These are phyloP conservation scores for Tilletia caries DNA, from an alignment of 1,284 basidiomycete species.

Conservation along the genomic window DNA sequence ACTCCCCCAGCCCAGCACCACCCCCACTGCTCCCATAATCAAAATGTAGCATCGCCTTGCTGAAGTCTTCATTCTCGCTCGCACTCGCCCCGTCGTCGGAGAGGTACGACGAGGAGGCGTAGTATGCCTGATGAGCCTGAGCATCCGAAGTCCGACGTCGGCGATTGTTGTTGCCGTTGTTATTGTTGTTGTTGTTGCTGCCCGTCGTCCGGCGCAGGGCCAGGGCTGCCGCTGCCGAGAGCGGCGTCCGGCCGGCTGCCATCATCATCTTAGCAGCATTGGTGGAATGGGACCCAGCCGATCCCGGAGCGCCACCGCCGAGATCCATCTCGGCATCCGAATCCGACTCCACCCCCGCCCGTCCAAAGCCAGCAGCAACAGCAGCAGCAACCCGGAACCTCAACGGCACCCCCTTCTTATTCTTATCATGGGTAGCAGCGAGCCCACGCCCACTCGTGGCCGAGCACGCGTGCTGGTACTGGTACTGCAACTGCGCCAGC, in stretches of 20 bases:
- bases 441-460: background rate
- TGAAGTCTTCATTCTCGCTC: slow-evolving; percentile 13
- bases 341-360: background rate
- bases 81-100: slow-evolving; percentile 6
- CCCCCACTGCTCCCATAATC: background rate
- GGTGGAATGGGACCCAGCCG: background rate
- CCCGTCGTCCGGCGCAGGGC: too few relatives aligned
- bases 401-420: too few relatives aligned
- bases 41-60: slow-evolving; percentile 13
- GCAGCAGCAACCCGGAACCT: too few relatives aligned
- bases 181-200: too few relatives aligned
- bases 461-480: background rate
- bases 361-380: too few relatives aligned
- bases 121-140: background rate
- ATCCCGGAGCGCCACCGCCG: too few relatives aligned
- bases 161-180: too few relatives aligned
- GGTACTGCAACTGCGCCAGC: background rate
- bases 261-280: too few relatives aligned
- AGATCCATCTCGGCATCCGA: background rate
- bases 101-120: background rate
- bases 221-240: too few relatives aligned
- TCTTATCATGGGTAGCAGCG: too few relatives aligned
- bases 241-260: too few relatives aligned
- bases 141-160: too few relatives aligned
- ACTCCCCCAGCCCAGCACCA: background rate